Evolutionary conservation across 2,329 filamentous ascomycete species (phyloP), one percentile per base, ranked within the genome.

Genomic region (Chaetomium sp.): DNA sequence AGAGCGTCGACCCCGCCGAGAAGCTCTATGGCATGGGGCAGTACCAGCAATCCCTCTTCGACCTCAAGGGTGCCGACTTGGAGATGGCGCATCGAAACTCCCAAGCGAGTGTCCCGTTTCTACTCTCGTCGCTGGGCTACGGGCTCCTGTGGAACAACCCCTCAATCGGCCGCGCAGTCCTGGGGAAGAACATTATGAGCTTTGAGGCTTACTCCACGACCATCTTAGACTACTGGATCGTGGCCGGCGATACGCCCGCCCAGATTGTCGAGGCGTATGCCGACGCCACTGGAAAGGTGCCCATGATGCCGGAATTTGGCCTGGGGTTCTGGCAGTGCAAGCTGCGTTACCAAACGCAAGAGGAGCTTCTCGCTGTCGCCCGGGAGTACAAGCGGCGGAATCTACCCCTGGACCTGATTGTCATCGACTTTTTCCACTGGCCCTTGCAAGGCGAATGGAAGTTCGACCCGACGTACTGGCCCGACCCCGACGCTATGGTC

Each of bases 281-380:
- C 10, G 47, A 40, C 10, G 53, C 40, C 0, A 55, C 53, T 3
- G 53, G 53, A 1, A 55, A 41, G 36, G 53, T 51, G 36, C 53
- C 53, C 6, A 36, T 35, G 42, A 55, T 55, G 48, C 53, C 53
- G 0, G 53, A 55, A 8, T 55, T 33, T 32, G 53, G 53, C 10
- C 32, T 55, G 5, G 53, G 53, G 10, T 55, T 55, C 7, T 55
- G 53, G 53, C 53, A 55, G 47, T 51, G 53, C 36, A 55, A 55
- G 42, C 8, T 55, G 48, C 42, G 53, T 2, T 55, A 55, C n/a
- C 53, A 55, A 42, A 51, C 53, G 27, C 53, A 55, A 43, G 53
- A 55, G 53, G 53, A 55, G 42, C 11, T 51, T 34, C 32, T 55
- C 3, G 47, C 7, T 3, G 53, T 55, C 3, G 53, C 53, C 6